Conservation (phyloP, 164 flowering plant species). For the Vitis amurensis region DNA sequence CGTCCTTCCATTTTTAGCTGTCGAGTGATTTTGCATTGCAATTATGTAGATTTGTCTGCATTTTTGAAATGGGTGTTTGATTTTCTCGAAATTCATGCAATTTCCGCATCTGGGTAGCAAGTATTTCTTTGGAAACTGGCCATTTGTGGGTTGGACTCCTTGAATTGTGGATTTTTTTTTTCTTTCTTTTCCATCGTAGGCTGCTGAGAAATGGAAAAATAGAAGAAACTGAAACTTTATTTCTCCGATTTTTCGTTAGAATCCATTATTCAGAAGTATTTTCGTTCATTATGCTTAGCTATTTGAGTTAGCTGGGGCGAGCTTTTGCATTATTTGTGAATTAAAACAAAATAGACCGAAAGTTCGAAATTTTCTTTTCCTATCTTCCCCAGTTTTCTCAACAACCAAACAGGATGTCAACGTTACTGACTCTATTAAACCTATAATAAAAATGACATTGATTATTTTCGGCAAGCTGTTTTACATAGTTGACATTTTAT, state of each 20-base stretch:
- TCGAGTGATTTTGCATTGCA: not conserved
- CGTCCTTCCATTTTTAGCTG: not conserved
- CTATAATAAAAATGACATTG: too few species aligned
- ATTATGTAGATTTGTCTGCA: not conserved
- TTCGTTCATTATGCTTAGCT: not conserved
- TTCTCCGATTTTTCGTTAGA: not conserved
- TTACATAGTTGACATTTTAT: too few species aligned
- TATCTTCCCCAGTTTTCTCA: not conserved
- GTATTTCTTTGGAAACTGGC: not conserved
- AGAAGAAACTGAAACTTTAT: not conserved
- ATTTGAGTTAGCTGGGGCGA: too few species aligned
- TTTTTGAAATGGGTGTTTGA: not conserved
- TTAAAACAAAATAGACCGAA: not conserved
- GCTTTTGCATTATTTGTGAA: not conserved
- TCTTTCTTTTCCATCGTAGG: not conserved
- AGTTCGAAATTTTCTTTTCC: not conserved
- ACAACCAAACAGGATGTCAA: not conserved
- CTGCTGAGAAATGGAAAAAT: not conserved
- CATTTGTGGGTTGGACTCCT: not conserved
- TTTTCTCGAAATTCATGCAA: not conserved
- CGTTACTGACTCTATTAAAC: not conserved
- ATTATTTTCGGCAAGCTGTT: too few species aligned
- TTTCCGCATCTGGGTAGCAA: not conserved
- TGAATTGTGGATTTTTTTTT: not conserved
- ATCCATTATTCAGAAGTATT: not conserved